Evolutionary conservation across 2,329 filamentous ascomycete species (phyloP).

Genomic region (Metarhizium robertsii): DNA sequence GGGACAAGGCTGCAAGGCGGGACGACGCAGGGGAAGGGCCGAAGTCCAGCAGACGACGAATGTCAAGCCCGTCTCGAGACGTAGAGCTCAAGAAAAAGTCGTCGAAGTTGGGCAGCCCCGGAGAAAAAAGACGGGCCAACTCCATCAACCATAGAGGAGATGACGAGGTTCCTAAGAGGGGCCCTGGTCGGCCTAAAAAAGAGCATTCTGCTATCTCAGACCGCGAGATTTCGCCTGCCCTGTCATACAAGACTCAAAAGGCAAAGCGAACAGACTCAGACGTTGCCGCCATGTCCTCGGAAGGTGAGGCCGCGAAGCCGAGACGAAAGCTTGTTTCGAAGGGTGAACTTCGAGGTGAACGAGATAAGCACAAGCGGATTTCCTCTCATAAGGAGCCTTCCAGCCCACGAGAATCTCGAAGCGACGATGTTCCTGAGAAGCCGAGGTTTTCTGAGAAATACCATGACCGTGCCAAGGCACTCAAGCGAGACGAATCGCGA

Average conservation of each 20-base stretch:
- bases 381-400: constrained; percentile 38
- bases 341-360: constrained; percentile 49
- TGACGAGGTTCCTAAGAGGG: constrained; percentile 40
- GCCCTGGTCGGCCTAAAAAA: constrained; percentile 44
- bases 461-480: constrained; percentile 49
- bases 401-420: constrained; percentile 40
- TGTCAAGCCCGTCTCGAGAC: constrained; percentile 40
- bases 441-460: constrained; percentile 42
- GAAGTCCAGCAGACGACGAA: constrained; percentile 34
- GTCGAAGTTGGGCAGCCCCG: constrained; percentile 32
- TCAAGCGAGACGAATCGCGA: constrained; percentile 52
- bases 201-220: constrained; percentile 44
- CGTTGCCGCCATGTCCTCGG: constrained; percentile 40
- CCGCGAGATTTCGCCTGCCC: constrained; percentile 40
- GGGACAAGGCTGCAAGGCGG: constrained; percentile 30
- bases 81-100: constrained; percentile 34
- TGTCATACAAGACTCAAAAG: constrained; percentile 39
- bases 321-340: constrained; percentile 55
- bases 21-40: constrained; percentile 36
- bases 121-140: constrained; percentile 38
- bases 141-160: constrained; percentile 35
- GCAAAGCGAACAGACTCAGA: constrained; percentile 47
- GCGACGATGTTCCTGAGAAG: constrained; percentile 41
- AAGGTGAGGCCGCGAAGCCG: constrained; percentile 49
- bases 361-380: constrained; percentile 45